Evolutionary conservation across 2,329 filamentous ascomycete genomes (phyloP).

Genomic region (Sarocladium brachiariae): DNA sequence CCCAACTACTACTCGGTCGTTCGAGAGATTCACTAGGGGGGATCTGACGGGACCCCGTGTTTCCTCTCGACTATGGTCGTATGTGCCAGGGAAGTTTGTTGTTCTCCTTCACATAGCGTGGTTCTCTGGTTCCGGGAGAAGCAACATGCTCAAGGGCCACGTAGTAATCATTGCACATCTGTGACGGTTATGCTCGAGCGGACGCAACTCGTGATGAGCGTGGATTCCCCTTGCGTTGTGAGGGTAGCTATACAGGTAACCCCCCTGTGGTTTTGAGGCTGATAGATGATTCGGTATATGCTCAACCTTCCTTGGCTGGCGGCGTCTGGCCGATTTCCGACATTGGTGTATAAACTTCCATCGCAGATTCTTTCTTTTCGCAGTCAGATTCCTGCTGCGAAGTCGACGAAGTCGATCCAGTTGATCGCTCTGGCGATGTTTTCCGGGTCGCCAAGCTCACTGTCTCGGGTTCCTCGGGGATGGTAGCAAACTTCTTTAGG

Average conservation of each 20-base stretch:
- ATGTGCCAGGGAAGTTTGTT: not conserved
- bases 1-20: slow-evolving; percentile 9
- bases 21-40: slow-evolving; percentile 29
- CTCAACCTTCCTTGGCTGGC: slow-evolving; percentile 1
- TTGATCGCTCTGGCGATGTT: slow-evolving; percentile 1
- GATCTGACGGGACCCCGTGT: slow-evolving; percentile 25
- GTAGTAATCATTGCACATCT: no score
- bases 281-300: no score
- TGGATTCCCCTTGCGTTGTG: no score
- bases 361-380: slow-evolving; percentile 1
- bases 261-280: no score
- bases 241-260: no score
- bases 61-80: not conserved
- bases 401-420: not conserved
- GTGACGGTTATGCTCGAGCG: no score
- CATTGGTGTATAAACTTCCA: slow-evolving; percentile 6
- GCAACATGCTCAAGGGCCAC: no score
- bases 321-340: slow-evolving; percentile 4
- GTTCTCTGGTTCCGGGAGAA: no score
- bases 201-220: no score
- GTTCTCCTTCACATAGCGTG: no score
- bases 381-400: slow-evolving; percentile 1
- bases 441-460: not conserved
- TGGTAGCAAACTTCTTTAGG: slow-evolving; percentile 75
- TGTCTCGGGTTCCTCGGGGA: slow-evolving; percentile 55